Evolutionary conservation across 2,329 filamentous ascomycete genomes (phyloP), one percentile per base, ranked within the genome.

Genomic region (Fusarium mexicanum): DNA sequence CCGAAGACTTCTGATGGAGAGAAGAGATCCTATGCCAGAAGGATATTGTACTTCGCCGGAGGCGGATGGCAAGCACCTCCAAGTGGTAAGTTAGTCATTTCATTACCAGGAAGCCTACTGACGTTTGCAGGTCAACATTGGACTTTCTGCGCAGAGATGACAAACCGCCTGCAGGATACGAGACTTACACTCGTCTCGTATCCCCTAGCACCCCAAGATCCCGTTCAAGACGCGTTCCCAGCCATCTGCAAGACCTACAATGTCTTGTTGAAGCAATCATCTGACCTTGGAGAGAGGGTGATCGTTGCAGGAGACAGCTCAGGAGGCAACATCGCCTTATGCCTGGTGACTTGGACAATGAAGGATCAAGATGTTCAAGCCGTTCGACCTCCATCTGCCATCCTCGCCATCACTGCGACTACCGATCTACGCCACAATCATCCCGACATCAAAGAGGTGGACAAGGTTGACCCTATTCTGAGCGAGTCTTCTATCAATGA

Each of bases 51-150:
- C 67, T 89, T 89, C 70, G 83, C 84, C 0, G 89, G 89, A 4
- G 89, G 89, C 12, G 87, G 87, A 8, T 91, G 89, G 86, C 87
- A 87, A 67, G 82, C 81, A 71, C 86, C 86, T 0, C 85, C 89
- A 0, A 84, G 83, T 7, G 72, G 79, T 1, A 82, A 88, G 54
- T 24, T 5, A 1, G 0, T 5, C 8, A 10, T 13, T 9, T 0
- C 12, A 6, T 43, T 14, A 0, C 7, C 22, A 2, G 7, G 8
- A n/a, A 0, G 7, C 5, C 11, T 31, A 33, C 22, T 59, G 12
- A 59, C 31, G 2, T 4, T 6, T 11, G 5, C 2, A 62, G 60
- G 60, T 22, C 60, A 62, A 2, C 89, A 91, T 69, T 91, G 88
- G 88, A 82, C 82, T 11, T 79, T 90, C 12, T 82, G 84, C 58